Evolutionary conservation across 225 moss, liverwort and hornwort species (phyloP), one percentile per base, ranked within the genome.

Genomic region (Neckera pumila): DNA sequence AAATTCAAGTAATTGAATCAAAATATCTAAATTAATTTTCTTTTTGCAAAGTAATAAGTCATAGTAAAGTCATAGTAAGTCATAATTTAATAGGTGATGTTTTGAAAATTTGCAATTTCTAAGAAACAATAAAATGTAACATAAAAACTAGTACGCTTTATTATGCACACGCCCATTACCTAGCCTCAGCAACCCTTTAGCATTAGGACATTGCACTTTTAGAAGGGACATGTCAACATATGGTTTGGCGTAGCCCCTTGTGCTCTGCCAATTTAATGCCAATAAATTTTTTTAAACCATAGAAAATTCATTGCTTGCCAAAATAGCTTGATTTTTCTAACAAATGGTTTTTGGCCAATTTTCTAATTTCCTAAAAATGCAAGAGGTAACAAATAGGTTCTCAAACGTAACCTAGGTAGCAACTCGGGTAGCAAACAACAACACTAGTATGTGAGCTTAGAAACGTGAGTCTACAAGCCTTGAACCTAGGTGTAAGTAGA

Each of bases 291-390:
- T 0, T 5, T 11, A 42, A 71, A 71, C 9, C 9, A 26, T 4
- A 15, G 0, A 0, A 71, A 26, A 71, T 27, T 71, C 1, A 42
- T 71, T 0, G 42, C 5, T 26, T 42, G 0, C 0, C 1, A 0
- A 3, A 9, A 16, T 71, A 26, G 9, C 15, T 42, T 40, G 15
- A 71, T 42, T 42, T 9, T 71, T 14, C 3, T 71, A 9, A 8
- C 5, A 42, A 71, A 42, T 42, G 42, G 2, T 2, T 38, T 69
- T n/a, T 51, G 51, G 14, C 51, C 14, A 51, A 15, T 4, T 51
- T 51, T 51, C 14, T 4, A 51, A 51, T 51, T 51, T 51, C 14
- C 14, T 14, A 51, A 51, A 14, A 51, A 51, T 51, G 4, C 4
- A 51, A 14, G 51, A 51, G 51, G 14, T 51, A 51, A 14, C 14